These are phyloP conservation scores for Sherardia arvensis DNA, from an alignment of 257 asterid genomes.

Conservation along the genomic window DNA sequence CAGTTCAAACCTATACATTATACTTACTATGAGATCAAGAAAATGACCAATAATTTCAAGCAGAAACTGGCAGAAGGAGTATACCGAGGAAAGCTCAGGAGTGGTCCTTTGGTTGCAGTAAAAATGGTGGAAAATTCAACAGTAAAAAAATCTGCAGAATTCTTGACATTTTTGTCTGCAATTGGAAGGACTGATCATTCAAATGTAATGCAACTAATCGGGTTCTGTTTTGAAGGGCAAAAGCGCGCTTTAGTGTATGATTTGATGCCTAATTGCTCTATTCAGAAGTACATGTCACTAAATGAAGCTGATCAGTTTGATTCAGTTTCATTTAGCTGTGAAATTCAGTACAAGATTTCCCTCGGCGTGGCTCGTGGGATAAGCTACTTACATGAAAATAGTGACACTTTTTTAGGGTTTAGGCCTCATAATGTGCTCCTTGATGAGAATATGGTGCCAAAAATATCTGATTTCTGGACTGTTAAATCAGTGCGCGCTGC, in stretches of 20 bases:
- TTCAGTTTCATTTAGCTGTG: slow-evolving; percentile 16
- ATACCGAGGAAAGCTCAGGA: slow-evolving; percentile 39
- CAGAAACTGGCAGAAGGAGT: slow-evolving; percentile 39
- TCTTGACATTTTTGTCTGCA: slow-evolving; percentile 25
- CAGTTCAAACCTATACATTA: slow-evolving; percentile 38
- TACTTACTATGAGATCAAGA: slow-evolving; percentile 30
- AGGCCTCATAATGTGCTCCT: slow-evolving; percentile 38
- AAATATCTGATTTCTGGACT: slow-evolving; percentile 37
- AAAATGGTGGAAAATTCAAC: slow-evolving; percentile 26
- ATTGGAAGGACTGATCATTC: slow-evolving; percentile 33
- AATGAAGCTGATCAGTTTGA: neutral
- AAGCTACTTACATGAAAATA: slow-evolving; percentile 25
- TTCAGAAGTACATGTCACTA: slow-evolving; percentile 24
- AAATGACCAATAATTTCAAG: slow-evolving; percentile 36
- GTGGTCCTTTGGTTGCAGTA: slow-evolving; percentile 39
- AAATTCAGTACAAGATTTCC: slow-evolving; percentile 24
- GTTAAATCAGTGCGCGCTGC: slow-evolving; percentile 26
- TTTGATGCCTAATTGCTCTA: slow-evolving; percentile 34
- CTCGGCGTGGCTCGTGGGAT: slow-evolving; percentile 43
- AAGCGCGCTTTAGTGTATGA: slow-evolving; percentile 37
- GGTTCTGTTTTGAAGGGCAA: slow-evolving; percentile 32
- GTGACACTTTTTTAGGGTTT: slow-evolving; percentile 31
- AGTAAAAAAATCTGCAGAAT: slow-evolving; percentile 29
- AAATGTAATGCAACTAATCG: slow-evolving; percentile 33
- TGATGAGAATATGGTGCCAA: slow-evolving; percentile 31